These are phyloP conservation scores for Sesbania bispinosa DNA, from an alignment of 306 rosid genomes.

Conservation along the genomic window DNA sequence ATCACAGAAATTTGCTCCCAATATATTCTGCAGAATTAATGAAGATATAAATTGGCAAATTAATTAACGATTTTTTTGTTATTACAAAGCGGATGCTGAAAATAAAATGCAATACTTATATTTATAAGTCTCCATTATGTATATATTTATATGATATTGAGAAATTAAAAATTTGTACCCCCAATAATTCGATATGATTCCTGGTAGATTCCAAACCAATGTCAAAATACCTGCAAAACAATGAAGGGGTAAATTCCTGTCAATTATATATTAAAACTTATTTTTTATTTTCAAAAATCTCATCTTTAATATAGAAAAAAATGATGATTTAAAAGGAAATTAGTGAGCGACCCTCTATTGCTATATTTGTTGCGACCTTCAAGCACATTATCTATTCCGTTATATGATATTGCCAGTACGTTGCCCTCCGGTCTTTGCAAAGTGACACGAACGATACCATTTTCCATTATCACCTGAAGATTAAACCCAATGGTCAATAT, in stretches of 20 bases:
- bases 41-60: too few species aligned
- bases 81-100: too few species aligned
- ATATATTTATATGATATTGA: too few species aligned
- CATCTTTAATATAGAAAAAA: neutral
- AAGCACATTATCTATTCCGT: conserved; percentile 51
- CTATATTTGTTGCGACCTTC: conserved; percentile 16
- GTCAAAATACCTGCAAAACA: conserved; percentile 54
- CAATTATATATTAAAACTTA: neutral
- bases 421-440: conserved; percentile 46
- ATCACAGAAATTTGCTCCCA: too few species aligned
- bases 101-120: too few species aligned
- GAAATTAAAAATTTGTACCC: too few species aligned
- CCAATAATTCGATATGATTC: neutral
- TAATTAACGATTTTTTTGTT: too few species aligned
- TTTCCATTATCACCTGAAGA: conserved; percentile 43
- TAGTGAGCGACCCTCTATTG: conserved; percentile 47
- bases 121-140: too few species aligned
- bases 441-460: conserved; percentile 43
- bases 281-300: neutral
- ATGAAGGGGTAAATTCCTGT: neutral
- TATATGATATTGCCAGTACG: conserved; percentile 41
- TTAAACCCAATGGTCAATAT: neutral
- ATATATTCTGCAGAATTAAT: too few species aligned
- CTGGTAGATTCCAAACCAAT: conserved; percentile 41
- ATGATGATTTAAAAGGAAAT: neutral